Base-by-base conservation (phyloP, 768 basidiomycete species). In the Suillus tomentosus region DNA sequence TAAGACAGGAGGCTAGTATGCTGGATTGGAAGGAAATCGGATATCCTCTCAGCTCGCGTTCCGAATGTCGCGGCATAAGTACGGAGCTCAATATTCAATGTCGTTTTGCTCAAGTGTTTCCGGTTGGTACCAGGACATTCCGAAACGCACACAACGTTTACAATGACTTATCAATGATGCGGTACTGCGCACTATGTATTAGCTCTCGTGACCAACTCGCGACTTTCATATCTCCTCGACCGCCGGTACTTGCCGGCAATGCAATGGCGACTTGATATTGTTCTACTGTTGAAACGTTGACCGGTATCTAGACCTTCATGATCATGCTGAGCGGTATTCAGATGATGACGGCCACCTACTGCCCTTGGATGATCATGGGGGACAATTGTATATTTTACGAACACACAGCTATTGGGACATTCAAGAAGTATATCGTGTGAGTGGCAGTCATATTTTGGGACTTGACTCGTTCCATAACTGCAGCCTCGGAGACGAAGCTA, bases 1-100 rank as follows among this genome's bases (percentile, higher is more conserved):
- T 24, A 22, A 48, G 62, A 34, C 60, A 71, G 9, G 42, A 64
- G 19, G 61, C 42, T 17, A 64, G 62, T 51, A 2, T 48, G 47
- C 47, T 24, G 11, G 66, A 62, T 71, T 36, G 53, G 65, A 65
- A 15, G 71, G 67, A 61, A 72, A 72, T 27, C 27, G 27, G 54
- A 69, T 64, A 2, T n/a, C n/a, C 31, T 56, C 43, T 11, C 27
- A 51, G 10, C 27, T 54, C 1, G 11, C 11, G 11, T 34, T 54
- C 31, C 31, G 22, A 50, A 50, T 24, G 48, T 7, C 22, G 19
- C 11, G 34, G 51, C 15, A 27, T 17, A 31, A 31, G 17, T 31
- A 53, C 19, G 17, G 51, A 53, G 51, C 34, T 2, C 31, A 34
- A 34, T 9, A 17, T 10, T 2, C 31, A 34, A 34, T 9, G 31